A percentile compares a stretch with the other conserved stretches of the same genome.
These are phyloP conservation scores for Houttuynia cordata DNA, from an alignment of 164 flowering plant species.

Conservation along the genomic window DNA sequence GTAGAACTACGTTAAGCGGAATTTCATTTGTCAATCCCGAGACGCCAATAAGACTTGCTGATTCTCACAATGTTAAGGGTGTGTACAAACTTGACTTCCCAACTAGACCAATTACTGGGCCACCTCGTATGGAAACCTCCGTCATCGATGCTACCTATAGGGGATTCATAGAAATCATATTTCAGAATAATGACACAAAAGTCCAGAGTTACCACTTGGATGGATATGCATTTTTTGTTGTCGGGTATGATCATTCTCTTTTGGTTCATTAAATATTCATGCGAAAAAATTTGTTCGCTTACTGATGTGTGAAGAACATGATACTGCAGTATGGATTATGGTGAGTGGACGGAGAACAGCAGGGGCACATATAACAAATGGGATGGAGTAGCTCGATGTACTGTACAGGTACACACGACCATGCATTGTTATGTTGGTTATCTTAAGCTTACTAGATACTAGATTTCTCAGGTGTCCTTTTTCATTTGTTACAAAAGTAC, in stretches of 20 bases:
- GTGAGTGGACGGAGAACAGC: conserved; percentile 75
- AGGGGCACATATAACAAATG: conserved; percentile 75
- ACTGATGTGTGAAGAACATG: neutral
- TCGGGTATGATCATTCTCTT: conserved; percentile 28
- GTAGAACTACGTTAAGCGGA: conserved; percentile 42
- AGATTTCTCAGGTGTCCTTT: neutral
- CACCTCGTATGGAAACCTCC: conserved; percentile 32
- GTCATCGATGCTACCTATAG: conserved; percentile 54
- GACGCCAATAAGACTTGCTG: conserved; percentile 67
- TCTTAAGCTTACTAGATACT: neutral
- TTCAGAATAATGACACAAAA: conserved; percentile 62
- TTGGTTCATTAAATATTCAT: neutral
- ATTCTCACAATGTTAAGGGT: conserved; percentile 33
- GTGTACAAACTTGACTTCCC: conserved; percentile 65
- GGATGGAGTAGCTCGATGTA: conserved; percentile 74
- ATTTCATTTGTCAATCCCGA: conserved; percentile 47
- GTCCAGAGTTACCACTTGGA: conserved; percentile 61
- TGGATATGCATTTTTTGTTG: conserved; percentile 70
- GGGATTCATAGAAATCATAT: conserved; percentile 57
- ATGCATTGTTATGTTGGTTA: neutral
- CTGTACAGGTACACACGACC: conserved; percentile 40
- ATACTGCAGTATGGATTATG: conserved; percentile 64
- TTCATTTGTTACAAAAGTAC: too few relatives aligned
- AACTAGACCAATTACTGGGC: conserved; percentile 22
- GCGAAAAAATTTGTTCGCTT: neutral